Conservation (phyloP, 2,329 filamentous ascomycete species). For the Aspergillus fumigatiaffinis region DNA sequence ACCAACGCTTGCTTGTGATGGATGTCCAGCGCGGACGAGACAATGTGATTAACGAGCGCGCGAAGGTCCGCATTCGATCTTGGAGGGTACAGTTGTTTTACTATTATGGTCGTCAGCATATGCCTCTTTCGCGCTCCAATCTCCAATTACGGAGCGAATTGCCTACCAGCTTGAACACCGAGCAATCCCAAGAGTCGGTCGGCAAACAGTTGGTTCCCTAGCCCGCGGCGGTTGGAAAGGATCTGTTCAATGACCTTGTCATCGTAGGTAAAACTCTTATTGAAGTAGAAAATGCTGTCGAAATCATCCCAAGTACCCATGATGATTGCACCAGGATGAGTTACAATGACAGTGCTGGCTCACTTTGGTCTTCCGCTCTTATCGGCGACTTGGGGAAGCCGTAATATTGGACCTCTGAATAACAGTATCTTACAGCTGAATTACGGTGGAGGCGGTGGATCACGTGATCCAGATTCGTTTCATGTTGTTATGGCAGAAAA, state of each 20-base stretch:
- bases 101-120: conserved; percentile 27
- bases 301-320: conserved; percentile 58
- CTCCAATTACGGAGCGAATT: conserved; percentile 5
- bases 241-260: conserved; percentile 60
- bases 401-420: conserved; percentile 11
- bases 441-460: conserved; percentile 24
- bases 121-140: neutral
- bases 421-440: conserved; percentile 12
- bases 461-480: neutral
- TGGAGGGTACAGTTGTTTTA: conserved; percentile 69
- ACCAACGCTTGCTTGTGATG: conserved; percentile 80
- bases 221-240: conserved; percentile 60
- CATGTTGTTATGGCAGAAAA: conserved; percentile 32
- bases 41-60: conserved; percentile 66
- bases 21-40: conserved; percentile 59
- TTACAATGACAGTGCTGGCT: neutral
- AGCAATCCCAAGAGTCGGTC: conserved; percentile 70
- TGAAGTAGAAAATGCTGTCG: conserved; percentile 62
- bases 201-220: conserved; percentile 71
- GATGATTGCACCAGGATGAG: conserved; percentile 9
- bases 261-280: conserved; percentile 60
- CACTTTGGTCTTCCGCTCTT: neutral
- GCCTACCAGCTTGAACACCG: conserved; percentile 64
- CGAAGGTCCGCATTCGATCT: conserved; percentile 64
- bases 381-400: neutral